Conservation (phyloP, 2,329 filamentous ascomycete species). For the Lecanoromycetidae sp. region DNA sequence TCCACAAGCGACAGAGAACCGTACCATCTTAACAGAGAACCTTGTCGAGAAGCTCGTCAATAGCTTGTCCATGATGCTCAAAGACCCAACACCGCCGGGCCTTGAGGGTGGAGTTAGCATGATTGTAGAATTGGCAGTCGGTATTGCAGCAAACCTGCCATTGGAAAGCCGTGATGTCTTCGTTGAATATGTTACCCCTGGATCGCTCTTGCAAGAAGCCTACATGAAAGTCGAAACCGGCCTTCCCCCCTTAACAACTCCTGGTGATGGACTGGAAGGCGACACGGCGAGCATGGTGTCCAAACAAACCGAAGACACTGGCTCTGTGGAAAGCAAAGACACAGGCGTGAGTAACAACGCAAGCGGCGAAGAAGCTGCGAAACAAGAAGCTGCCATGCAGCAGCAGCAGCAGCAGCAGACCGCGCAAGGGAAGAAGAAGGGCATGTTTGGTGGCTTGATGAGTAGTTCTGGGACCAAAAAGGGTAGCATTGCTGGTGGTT, state of each 20-base stretch:
- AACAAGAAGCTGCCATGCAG: constrained; percentile 8
- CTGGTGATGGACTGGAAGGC: constrained; percentile 19
- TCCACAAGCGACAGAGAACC: constrained; percentile 53
- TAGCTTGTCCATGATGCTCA: constrained; percentile 60
- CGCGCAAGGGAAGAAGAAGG: constrained; percentile 26
- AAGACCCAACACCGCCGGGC: constrained; percentile 63
- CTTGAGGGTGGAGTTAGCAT: constrained; percentile 81
- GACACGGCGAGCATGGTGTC: constrained; percentile 8
- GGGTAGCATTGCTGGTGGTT: constrained; percentile 5
- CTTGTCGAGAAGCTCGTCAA: constrained; percentile 57
- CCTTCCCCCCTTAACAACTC: constrained; percentile 49
- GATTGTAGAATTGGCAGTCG: constrained; percentile 84
- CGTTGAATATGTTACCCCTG: constrained; percentile 74
- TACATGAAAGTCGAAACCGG: constrained; percentile 74
- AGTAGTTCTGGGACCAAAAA: constrained; percentile 19
- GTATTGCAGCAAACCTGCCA: constrained; percentile 74
- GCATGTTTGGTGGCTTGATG: constrained; percentile 32
- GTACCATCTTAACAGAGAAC: constrained; percentile 55
- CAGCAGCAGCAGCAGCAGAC: constrained; percentile 16
- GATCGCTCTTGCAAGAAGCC: constrained; percentile 54
- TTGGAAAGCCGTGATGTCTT: constrained; percentile 83
- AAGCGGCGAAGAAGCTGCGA: constrained; percentile 10
- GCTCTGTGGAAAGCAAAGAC: constrained; percentile 13
- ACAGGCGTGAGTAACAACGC: constrained; percentile 20
- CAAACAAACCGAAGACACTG: constrained; percentile 14